Evolutionary conservation across 306 rosid genomes (phyloP).

Genomic region (Parietaria judaica): DNA sequence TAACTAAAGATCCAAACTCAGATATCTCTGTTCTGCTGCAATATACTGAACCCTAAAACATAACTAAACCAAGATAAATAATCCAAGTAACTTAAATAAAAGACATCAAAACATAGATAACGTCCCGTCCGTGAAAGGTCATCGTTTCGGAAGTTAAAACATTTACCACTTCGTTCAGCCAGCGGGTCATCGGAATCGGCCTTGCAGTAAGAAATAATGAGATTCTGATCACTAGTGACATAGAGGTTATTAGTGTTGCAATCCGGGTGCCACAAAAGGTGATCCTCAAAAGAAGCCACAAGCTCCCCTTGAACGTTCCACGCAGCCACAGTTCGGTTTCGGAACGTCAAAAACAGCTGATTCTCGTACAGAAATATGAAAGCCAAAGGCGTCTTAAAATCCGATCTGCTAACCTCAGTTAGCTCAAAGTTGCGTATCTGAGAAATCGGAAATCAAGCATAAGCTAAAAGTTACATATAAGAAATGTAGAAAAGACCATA

Average conservation of each 20-base stretch:
- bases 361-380: constrained; percentile 85
- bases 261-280: constrained; percentile 92
- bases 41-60: too few relatives aligned
- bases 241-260: constrained; percentile 88
- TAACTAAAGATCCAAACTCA: too few relatives aligned
- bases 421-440: constrained; percentile 73
- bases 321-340: constrained; percentile 78
- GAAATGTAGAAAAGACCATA: constrained; percentile 6
- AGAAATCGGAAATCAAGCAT: neutral
- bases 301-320: constrained; percentile 97
- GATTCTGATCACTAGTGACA: constrained; percentile 91
- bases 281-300: constrained; percentile 90
- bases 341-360: constrained; percentile 77
- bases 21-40: too few relatives aligned
- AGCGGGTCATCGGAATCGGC: constrained; percentile 76
- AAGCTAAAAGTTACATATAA: neutral
- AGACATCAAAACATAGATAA: neutral
- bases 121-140: neutral
- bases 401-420: constrained; percentile 63
- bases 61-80: too few relatives aligned
- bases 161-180: constrained; percentile 72
- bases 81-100: too few relatives aligned
- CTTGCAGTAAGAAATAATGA: constrained; percentile 88
- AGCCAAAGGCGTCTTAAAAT: constrained; percentile 92
- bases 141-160: neutral